phyloP scores from a whole-genome alignment of 2,329 filamentous ascomycete species.

The Diaporthe nobilis region DNA sequence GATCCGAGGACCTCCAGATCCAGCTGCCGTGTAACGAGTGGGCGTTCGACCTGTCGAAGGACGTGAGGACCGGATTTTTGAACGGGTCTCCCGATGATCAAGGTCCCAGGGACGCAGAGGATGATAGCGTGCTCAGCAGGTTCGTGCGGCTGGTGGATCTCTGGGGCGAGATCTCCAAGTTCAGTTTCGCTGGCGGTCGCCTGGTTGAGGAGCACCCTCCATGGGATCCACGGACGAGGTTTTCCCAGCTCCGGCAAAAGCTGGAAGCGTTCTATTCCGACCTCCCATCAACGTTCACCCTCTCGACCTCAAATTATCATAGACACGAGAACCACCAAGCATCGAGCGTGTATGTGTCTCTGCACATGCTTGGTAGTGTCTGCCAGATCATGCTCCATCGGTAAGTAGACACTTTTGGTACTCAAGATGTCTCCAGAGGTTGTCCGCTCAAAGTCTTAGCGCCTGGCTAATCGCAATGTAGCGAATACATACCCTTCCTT shows the following conservation, averaged over 20 bases:
- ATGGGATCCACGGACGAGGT: conserved; percentile 70
- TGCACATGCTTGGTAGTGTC: conserved; percentile 76
- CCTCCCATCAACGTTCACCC: conserved; percentile 69
- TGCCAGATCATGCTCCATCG: conserved; percentile 78
- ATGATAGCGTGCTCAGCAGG: conserved; percentile 65
- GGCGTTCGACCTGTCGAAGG: conserved; percentile 73
- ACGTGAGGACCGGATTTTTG: conserved; percentile 68
- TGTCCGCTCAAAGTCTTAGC: not conserved
- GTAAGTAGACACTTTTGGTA: conserved; percentile 14
- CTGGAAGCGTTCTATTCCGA: conserved; percentile 66
- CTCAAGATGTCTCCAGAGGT: not conserved
- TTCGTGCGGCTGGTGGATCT: conserved; percentile 72
- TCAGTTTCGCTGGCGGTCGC: conserved; percentile 67
- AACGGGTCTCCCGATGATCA: conserved; percentile 43
- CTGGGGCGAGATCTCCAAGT: conserved; percentile 71
- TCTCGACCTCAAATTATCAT: conserved; percentile 73
- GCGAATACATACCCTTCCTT: conserved; percentile 76
- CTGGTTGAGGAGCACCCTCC: conserved; percentile 67
- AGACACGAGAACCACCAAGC: conserved; percentile 75
- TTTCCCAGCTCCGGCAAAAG: conserved; percentile 65
- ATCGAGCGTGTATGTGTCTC: conserved; percentile 74
- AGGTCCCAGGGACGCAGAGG: conserved; percentile 48
- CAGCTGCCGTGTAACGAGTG: conserved; percentile 78
- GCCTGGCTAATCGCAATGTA: conserved; percentile 17
- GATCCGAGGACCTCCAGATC: conserved; percentile 71